Conservation (phyloP, 2,329 filamentous ascomycete species). For the Alternaria metachromatica region DNA sequence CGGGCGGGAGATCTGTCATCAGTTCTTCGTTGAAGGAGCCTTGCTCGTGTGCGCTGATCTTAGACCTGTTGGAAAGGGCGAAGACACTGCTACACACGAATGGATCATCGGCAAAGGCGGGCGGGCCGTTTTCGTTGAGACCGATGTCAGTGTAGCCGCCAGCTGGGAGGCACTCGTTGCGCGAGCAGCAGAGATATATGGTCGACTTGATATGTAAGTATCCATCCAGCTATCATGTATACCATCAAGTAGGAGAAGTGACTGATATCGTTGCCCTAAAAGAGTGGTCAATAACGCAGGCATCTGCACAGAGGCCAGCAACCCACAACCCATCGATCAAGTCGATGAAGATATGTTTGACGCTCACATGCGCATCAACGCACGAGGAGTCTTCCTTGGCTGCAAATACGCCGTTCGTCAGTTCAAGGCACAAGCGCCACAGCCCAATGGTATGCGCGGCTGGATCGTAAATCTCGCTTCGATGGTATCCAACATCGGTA, state of each 20-base stretch:
- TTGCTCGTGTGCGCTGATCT: background rate
- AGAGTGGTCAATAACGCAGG: background rate
- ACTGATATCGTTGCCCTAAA: background rate
- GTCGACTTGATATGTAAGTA: background rate
- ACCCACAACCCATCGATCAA: background rate
- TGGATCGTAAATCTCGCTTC: constrained; percentile 51
- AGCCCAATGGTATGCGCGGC: constrained; percentile 35
- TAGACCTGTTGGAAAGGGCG: background rate
- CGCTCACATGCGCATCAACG: constrained; percentile 46
- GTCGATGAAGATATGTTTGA: constrained; percentile 41
- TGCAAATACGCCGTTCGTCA: constrained; percentile 48
- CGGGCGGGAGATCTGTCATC: constrained; percentile 27
- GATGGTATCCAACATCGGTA: constrained; percentile 29
- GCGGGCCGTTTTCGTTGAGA: background rate
- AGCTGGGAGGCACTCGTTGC: background rate
- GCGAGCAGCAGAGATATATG: background rate
- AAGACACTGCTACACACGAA: background rate
- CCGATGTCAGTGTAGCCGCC: background rate
- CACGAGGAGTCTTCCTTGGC: constrained; percentile 49
- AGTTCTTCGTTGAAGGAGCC: background rate
- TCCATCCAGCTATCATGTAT: background rate
- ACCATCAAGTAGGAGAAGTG: background rate
- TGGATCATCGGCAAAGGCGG: background rate
- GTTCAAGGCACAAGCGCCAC: constrained; percentile 47
- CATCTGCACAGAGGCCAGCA: background rate